Evolutionary conservation across 352 stramenopile genomes (phyloP).

Genomic region (Pythium volutum): DNA sequence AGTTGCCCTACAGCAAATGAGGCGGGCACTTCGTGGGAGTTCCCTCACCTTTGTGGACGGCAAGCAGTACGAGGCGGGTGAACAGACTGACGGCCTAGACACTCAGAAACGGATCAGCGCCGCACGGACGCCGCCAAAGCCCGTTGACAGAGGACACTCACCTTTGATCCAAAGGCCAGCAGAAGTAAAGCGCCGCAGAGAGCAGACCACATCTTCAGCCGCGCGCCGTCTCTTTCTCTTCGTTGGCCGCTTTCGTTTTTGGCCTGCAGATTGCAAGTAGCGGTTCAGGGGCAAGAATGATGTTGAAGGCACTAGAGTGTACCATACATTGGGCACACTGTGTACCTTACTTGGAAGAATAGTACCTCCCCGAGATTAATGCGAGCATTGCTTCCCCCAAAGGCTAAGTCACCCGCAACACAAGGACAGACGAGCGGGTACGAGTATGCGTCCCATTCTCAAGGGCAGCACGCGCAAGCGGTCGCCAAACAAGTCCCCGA

Average conservation of each 20-base stretch:
- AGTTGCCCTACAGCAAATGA: too few relatives aligned
- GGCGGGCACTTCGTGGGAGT: too few relatives aligned
- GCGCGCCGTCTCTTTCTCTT: slow-evolving; percentile 1
- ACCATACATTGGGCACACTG: slow-evolving; percentile 17
- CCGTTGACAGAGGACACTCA: background rate
- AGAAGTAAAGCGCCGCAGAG: slow-evolving; percentile 4
- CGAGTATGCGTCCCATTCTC: slow-evolving; percentile 62
- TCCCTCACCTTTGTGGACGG: slow-evolving; percentile 18
- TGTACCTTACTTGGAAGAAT: background rate
- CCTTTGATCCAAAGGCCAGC: slow-evolving; percentile 24
- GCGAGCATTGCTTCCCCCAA: too few relatives aligned
- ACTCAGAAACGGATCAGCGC: background rate
- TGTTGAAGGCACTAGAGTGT: slow-evolving; percentile 8
- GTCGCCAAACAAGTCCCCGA: slow-evolving; percentile 22
- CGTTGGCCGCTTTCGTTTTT: background rate
- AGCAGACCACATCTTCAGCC: slow-evolving; percentile 20
- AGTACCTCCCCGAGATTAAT: background rate
- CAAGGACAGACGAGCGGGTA: too few relatives aligned
- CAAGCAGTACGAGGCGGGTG: slow-evolving; percentile 14
- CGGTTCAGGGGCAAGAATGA: slow-evolving; percentile 2
- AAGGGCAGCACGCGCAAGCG: slow-evolving; percentile 33
- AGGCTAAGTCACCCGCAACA: too few relatives aligned
- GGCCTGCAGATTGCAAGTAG: background rate
- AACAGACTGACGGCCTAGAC: slow-evolving; percentile 9
- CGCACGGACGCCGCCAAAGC: background rate